A percentile compares a stretch with the other conserved stretches of the same genome.
Evolutionary conservation across 2,329 filamentous ascomycete genomes (phyloP).

Genomic region (Sporothrix brunneoviolacea): DNA sequence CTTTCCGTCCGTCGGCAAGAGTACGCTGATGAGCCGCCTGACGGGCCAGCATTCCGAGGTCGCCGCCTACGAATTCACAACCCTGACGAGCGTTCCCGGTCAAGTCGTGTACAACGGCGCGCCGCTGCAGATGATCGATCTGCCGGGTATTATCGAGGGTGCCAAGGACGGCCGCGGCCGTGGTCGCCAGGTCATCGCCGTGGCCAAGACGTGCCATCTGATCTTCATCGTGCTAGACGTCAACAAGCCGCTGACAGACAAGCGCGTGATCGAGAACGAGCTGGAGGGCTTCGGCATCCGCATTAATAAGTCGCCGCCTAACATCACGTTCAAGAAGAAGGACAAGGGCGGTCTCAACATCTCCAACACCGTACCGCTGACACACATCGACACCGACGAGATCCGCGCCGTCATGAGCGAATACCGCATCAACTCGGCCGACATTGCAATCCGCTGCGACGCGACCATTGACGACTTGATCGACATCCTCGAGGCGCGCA

Average conservation of each 20-base stretch:
- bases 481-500: constrained; percentile 89
- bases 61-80: constrained; percentile 98
- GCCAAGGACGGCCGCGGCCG: constrained; percentile 97
- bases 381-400: constrained; percentile 90
- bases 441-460: constrained; percentile 96
- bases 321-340: constrained; percentile 99
- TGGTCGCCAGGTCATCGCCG: constrained; percentile 96
- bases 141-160: constrained; percentile 97
- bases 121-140: constrained; percentile 95
- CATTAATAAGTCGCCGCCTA: constrained; percentile 94
- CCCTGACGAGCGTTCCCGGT: constrained; percentile 91
- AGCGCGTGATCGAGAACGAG: constrained; percentile 89
- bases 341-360: constrained; percentile 97
- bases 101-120: constrained; percentile 96
- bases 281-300: constrained; percentile 95
- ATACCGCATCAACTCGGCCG: constrained; percentile 92
- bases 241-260: constrained; percentile 96
- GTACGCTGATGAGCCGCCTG: constrained; percentile 89
- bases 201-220: constrained; percentile 96
- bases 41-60: constrained; percentile 97
- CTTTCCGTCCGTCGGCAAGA: constrained; percentile 97
- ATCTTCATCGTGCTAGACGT: constrained; percentile 99
- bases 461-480: constrained; percentile 96
- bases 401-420: constrained; percentile 97
- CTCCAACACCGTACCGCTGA: constrained; percentile 86